These are phyloP conservation scores for Solanum piurae DNA, from an alignment of 257 asterid genomes.

Conservation along the genomic window DNA sequence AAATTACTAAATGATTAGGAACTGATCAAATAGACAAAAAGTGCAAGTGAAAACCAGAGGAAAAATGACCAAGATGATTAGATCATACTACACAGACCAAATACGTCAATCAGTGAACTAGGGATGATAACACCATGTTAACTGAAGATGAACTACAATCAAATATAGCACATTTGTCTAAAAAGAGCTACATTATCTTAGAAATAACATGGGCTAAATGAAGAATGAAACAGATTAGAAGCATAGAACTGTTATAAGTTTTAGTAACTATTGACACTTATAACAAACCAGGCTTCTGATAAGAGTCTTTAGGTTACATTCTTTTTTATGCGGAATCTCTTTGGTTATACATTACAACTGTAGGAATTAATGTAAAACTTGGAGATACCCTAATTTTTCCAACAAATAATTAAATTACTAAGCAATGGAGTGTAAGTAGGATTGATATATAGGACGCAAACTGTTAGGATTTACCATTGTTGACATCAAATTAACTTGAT, in stretches of 20 bases:
- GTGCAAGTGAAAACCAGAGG: neutral
- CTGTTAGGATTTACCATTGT: neutral
- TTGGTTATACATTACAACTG: neutral
- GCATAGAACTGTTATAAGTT: neutral
- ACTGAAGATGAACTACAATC: neutral
- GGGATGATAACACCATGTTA: neutral
- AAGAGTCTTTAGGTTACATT: neutral
- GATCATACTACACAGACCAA: neutral
- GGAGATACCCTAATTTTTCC: neutral
- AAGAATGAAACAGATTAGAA: neutral
- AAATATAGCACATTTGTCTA: neutral
- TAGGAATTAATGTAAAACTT: neutral
- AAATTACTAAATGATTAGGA: neutral
- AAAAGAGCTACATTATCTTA: neutral
- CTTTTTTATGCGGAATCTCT: neutral
- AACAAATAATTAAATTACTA: neutral
- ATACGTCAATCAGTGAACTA: neutral
- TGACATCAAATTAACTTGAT: neutral
- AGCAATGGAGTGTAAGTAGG: neutral
- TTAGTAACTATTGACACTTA: neutral
- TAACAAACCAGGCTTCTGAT: neutral
- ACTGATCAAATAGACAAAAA: neutral
- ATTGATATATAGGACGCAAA: neutral
- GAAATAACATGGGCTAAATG: neutral
- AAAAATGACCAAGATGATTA: neutral